Base-by-base conservation (phyloP, 331 rosid species). In the Telfairia occidentalis region DNA sequence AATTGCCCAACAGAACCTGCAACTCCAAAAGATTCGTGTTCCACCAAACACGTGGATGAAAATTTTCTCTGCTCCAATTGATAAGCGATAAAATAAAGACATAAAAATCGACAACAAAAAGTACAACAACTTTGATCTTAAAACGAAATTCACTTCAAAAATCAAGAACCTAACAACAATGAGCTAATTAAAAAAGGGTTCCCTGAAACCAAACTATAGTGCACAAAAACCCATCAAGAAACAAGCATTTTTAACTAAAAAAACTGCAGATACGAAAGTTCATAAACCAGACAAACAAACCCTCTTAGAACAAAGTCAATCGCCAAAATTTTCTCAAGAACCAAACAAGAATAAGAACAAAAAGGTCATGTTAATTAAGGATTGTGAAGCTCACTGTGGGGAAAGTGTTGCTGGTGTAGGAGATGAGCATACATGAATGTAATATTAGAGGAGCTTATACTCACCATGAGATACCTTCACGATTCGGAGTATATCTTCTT, bases 371-470 rank as follows among this genome's bases (percentile, higher is more conserved):
- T 77, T 67, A n/a, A n/a, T n/a, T n/a, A 34, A 75, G 13, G 38
- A 7, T 35, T 8, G 42, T 30, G 9, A 6, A 53, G 66, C 88
- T 78, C 15, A 91, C 98, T 82, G 97, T 91, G 28, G 97, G 98
- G 85, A 94, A 93, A 80, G 98, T 94, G 85, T 91, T 94, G 90
- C 96, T 94, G 82, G 98, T 94, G 82, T 94, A 91, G 71, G 98
- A 94, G 80, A 94, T 94, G 69, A 91, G 98, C 98, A 94, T 89
- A 84, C 98, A 94, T n/a, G n/a, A n/a, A n/a, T n/a, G n/a, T n/a
- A n/a, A n/a, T n/a, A n/a, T n/a, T n/a, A n/a, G n/a, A n/a, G n/a
- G n/a, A n/a, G n/a, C n/a, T n/a, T n/a, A n/a, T n/a, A n/a, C n/a
- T n/a, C n/a, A n/a, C n/a, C n/a, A n/a, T n/a, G n/a, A n/a, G n/a